Conservation (phyloP, 2,329 filamentous ascomycete genomes). For the Lachnellula subtilissima region DNA sequence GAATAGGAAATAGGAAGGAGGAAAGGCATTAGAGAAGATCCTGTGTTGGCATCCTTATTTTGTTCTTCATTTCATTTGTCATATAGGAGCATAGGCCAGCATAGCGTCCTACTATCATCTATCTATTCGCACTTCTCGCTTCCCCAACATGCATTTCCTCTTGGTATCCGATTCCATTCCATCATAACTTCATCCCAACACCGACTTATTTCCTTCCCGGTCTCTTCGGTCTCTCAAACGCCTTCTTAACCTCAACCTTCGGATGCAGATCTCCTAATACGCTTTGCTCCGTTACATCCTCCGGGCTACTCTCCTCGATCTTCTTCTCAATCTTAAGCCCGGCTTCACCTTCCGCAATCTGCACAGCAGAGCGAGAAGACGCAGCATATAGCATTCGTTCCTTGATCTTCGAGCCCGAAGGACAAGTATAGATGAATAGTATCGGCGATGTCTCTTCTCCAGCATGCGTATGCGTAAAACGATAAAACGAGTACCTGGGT, state of each 20-base stretch:
- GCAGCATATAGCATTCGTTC: constrained; percentile 80
- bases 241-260: constrained; percentile 59
- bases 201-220: constrained; percentile 48
- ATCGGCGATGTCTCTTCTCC: constrained; percentile 53
- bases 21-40: not conserved
- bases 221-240: constrained; percentile 73
- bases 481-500: constrained; percentile 75
- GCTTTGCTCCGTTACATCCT: constrained; percentile 63
- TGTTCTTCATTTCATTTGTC: not conserved
- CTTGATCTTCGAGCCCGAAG: constrained; percentile 67
- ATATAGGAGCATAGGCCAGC: constrained; percentile 16
- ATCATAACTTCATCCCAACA: not conserved
- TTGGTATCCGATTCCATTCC: not conserved
- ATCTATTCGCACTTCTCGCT: not conserved
- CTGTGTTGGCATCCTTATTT: not conserved
- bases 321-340: constrained; percentile 65
- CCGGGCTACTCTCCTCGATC: constrained; percentile 62
- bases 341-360: constrained; percentile 60
- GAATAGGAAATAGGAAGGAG: not conserved
- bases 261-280: constrained; percentile 66
- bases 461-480: constrained; percentile 54
- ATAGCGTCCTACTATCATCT: constrained; percentile 11
- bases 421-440: constrained; percentile 81
- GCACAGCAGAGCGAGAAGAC: constrained; percentile 62
- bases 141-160: not conserved